Base-by-base conservation (phyloP, 1,139 yeast genomes). In the Kodamaea sp. region DNA sequence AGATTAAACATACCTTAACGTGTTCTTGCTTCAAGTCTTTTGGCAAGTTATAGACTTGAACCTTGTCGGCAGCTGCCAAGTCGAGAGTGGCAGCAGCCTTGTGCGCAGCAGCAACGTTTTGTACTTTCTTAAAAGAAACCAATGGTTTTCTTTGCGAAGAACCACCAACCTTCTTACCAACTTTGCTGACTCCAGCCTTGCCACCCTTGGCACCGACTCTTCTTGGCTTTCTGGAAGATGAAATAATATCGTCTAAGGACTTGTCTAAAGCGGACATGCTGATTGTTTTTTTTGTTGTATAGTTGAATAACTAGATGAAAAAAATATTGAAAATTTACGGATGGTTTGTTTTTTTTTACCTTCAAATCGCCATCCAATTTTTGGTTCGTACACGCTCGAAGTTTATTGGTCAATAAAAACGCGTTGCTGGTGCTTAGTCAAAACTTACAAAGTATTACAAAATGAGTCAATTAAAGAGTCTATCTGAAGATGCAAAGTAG, bases 201-300 rank as follows among this genome's bases (percentile, higher is more conserved):
- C 46, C 47, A 10, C 33, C 36, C 33, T 44, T 42, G 30, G 47
- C 41, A 32, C 41, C 44, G 36, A 40, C 41, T 45, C 45, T 49
- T 48, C 53, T 53, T 46, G 58, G 49, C 45, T 48, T 54, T 65
- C 66, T 57, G 75, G 78, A 63, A 67, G 87, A 69, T 47, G 95
- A 77, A 62, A 92, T 87, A 62, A 92, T 92, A 57, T 90, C 97
- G 71, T 92, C 98, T 60, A 92, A 81, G 40, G 97, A 88, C 72
- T 87, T 84, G 72, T 92, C 97, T 69, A 92, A 78, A 57, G 84
- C 75, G 52, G 81, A 62, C 69, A 64, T 64, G 26, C 39, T 45
- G 38, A 33, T 31, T 34, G 32, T 24, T 36, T 35, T 31, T 23
- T 24, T 12, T 31, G 26, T 27, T 23, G 36, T 23, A 23, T 9